Evolutionary conservation across 1,284 basidiomycete genomes (phyloP), one percentile per base, ranked within the genome.

Genomic region (Pseudozyma tsukubaensis): DNA sequence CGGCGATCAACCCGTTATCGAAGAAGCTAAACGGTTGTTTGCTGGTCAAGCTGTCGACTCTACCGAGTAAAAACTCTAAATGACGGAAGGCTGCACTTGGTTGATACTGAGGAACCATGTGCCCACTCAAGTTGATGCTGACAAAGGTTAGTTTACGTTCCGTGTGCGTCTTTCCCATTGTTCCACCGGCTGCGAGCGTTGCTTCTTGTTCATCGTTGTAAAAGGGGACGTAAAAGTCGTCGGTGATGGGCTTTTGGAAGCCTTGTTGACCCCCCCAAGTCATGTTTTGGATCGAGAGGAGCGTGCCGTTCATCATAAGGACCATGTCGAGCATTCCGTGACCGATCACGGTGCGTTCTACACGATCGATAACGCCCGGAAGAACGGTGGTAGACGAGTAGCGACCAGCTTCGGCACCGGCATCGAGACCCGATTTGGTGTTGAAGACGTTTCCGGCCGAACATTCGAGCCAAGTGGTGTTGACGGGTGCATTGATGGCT

Each of bases 71-170:
- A 63, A 76, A 84, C 47, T 83, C 61, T 18, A 77, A 64, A 39
- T 79, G 62, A 19, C 77, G 58, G 72, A 58, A 83, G 3, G 78
- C 76, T 0, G 72, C 62, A 13, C 57, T 40, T 1, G 82, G 82
- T 34, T 75, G 50, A 61, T 82, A 82, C 43, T 83, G 75, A 1
- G 82, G 81, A 8, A 81, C 70, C 79, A 80, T 81, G 59, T 81
- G 78, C 5, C 77, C 78, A 12, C 59, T 54, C 18, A 67, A 29
- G 19, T 64, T 21, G 54, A 68, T 60, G 18, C 19, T 32, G 58
- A 82, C 79, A 43, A 77, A 81, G n/a, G 78, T 78, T 4, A 84
- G 65, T 18, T 74, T 72, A 1, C 83, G 61, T 53, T 84, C 82
- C 13, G 73, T 76, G 29, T 55, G 55, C 48, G 68, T 75, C 29